A percentile compares a stretch with the other conserved stretches of the same genome.
Conservation (phyloP, 306 rosid species). For the Vachellia pachyceras region DNA sequence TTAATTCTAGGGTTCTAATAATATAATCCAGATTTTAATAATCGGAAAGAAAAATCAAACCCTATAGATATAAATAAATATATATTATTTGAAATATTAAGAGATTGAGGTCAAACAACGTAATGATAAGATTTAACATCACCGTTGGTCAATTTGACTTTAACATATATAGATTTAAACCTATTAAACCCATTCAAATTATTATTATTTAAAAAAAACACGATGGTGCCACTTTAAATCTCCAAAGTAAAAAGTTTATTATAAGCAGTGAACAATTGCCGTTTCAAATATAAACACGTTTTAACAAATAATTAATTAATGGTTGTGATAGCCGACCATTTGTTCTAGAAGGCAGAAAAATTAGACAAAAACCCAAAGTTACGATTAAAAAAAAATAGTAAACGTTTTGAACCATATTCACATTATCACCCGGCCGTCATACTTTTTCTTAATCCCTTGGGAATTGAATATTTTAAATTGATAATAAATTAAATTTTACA, state of each 20-base stretch:
- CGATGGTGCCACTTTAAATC: slow-evolving; percentile 6
- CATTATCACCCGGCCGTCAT: neutral
- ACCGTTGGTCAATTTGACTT: neutral
- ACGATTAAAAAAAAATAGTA: slow-evolving; percentile 21
- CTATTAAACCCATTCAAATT: neutral
- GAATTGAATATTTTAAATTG: neutral
- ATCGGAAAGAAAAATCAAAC: neutral
- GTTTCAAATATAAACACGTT: slow-evolving; percentile 1
- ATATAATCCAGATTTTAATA: neutral
- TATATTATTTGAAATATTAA: neutral
- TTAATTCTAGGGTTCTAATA: neutral
- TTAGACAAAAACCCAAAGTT: slow-evolving; percentile 28
- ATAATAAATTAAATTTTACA: neutral
- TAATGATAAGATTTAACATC: slow-evolving; percentile 6
- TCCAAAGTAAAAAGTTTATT: slow-evolving; percentile 14
- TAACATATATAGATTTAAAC: neutral
- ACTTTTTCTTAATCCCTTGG: neutral
- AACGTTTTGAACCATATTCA: slow-evolving; percentile 5
- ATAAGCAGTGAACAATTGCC: neutral
- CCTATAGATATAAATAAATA: neutral
- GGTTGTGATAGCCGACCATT: slow-evolving; percentile 35
- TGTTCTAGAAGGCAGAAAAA: slow-evolving; percentile 42
- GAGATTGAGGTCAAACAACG: neutral
- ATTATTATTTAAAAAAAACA: neutral
- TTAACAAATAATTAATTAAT: slow-evolving; percentile 6